These are phyloP conservation scores for Cytospora schulzeri DNA, from an alignment of 2,329 filamentous ascomycete species.

Conservation along the genomic window DNA sequence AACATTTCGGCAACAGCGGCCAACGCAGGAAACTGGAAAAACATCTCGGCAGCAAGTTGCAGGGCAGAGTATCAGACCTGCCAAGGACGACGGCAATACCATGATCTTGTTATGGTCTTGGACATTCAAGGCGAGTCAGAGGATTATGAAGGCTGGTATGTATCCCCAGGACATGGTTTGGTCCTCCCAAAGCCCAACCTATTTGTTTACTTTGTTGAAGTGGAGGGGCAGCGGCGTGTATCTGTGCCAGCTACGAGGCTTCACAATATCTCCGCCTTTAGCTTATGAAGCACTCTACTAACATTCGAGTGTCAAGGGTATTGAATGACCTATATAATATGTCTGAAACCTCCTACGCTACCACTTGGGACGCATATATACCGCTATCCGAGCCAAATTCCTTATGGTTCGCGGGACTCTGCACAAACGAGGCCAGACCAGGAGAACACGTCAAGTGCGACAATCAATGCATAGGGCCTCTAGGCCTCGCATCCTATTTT, in stretches of 20 bases:
- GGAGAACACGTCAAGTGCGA: too few species aligned
- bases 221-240: too few species aligned
- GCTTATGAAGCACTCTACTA: too few species aligned
- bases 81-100: not conserved
- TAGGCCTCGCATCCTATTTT: not conserved
- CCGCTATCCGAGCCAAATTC: not conserved
- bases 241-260: too few species aligned
- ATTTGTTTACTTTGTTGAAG: not conserved
- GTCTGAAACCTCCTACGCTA: not conserved
- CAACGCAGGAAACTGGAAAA: not conserved
- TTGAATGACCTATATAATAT: not conserved
- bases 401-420: not conserved
- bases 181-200: too few species aligned
- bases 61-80: conserved; percentile 1
- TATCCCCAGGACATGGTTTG: too few species aligned
- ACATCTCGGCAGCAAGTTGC: not conserved
- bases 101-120: not conserved
- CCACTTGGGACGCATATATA: not conserved
- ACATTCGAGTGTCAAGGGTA: too few species aligned
- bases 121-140: not conserved
- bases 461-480: not conserved
- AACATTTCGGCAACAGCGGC: not conserved
- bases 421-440: not conserved
- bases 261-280: too few species aligned
- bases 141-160: not conserved